Percentiles rank a stretch among this genome's conserved stretches.
Conservation (phyloP, 2,329 filamentous ascomycete genomes). For the Monosporascus sp. region DNA sequence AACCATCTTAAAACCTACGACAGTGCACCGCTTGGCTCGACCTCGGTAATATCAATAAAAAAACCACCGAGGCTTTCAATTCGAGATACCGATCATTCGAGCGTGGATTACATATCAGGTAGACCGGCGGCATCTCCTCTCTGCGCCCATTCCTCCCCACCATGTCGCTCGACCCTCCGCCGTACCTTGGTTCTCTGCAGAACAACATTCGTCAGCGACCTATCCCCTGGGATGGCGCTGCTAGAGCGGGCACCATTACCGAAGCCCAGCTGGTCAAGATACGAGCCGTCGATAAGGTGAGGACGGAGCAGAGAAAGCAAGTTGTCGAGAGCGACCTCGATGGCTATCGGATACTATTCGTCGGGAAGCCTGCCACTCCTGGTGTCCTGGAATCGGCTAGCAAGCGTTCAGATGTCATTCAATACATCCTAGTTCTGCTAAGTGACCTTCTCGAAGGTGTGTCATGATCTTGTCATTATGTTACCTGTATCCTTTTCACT, state of each 20-base stretch:
- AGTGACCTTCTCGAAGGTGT: slow-evolving; percentile 82
- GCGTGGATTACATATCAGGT: neutral
- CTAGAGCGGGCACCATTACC: slow-evolving; percentile 87
- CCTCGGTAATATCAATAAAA: neutral
- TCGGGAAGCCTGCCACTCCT: slow-evolving; percentile 65
- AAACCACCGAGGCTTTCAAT: neutral
- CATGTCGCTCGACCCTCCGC: slow-evolving; percentile 91
- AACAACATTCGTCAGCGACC: slow-evolving; percentile 95
- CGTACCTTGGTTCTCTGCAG: slow-evolving; percentile 79
- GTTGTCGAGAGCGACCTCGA: slow-evolving; percentile 74
- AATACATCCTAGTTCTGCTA: slow-evolving; percentile 88
- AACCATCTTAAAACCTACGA: neutral
- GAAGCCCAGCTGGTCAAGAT: slow-evolving; percentile 94
- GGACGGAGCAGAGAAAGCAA: slow-evolving; percentile 82
- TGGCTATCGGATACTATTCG: slow-evolving; percentile 74
- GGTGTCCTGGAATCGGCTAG: slow-evolving; percentile 78
- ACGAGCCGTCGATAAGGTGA: slow-evolving; percentile 92
- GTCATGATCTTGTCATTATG: slow-evolving; percentile 14
- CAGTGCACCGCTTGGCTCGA: neutral
- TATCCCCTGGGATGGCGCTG: slow-evolving; percentile 96
- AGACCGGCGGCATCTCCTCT: slow-evolving; percentile 14
- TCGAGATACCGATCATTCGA: neutral
- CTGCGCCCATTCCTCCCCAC: slow-evolving; percentile 10
- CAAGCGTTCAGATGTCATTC: slow-evolving; percentile 84
- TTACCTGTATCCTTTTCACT: neutral